Evolutionary conservation across 805 yeast species (phyloP).

Genomic region (Monosporozyma aerobia): DNA sequence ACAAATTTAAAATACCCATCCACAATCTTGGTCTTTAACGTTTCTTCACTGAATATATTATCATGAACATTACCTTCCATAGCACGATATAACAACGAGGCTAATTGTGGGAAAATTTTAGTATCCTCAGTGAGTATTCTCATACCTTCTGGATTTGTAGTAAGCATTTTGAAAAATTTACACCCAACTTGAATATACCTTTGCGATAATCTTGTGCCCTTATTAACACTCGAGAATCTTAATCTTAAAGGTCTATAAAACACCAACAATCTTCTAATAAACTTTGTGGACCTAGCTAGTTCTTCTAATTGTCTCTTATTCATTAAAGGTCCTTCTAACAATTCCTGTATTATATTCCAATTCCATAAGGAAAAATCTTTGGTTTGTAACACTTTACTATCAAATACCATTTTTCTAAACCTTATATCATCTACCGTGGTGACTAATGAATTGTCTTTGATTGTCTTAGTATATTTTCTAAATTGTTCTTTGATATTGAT

Average conservation of each 20-base stretch:
- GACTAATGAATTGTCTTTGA: conserved; percentile 18
- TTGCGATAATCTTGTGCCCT: conserved; percentile 39
- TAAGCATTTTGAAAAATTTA: conserved; percentile 56
- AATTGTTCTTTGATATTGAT: conserved; percentile 20
- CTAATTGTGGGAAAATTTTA: conserved; percentile 76
- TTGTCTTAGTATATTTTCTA: conserved; percentile 15
- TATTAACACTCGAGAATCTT: conserved; percentile 52
- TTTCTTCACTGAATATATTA: conserved; percentile 56
- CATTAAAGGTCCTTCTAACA: conserved; percentile 78
- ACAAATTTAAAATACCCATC: conserved; percentile 71
- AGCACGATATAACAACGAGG: conserved; percentile 60
- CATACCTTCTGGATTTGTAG: conserved; percentile 57
- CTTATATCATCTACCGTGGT: conserved; percentile 50
- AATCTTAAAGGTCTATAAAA: conserved; percentile 89
- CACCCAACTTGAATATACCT: conserved; percentile 67
- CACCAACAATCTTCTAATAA: conserved; percentile 72
- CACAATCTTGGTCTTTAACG: conserved; percentile 57
- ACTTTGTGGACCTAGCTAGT: conserved; percentile 66
- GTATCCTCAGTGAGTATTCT: conserved; percentile 52
- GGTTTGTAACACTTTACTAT: conserved; percentile 64
- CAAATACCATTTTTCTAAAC: conserved; percentile 54
- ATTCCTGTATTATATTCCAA: conserved; percentile 62
- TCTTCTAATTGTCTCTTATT: conserved; percentile 71
- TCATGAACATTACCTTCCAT: conserved; percentile 37
- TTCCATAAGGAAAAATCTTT: conserved; percentile 82